These are phyloP conservation scores for Hortiboletus rubellus DNA, from an alignment of 1,284 basidiomycete species.

Conservation along the genomic window DNA sequence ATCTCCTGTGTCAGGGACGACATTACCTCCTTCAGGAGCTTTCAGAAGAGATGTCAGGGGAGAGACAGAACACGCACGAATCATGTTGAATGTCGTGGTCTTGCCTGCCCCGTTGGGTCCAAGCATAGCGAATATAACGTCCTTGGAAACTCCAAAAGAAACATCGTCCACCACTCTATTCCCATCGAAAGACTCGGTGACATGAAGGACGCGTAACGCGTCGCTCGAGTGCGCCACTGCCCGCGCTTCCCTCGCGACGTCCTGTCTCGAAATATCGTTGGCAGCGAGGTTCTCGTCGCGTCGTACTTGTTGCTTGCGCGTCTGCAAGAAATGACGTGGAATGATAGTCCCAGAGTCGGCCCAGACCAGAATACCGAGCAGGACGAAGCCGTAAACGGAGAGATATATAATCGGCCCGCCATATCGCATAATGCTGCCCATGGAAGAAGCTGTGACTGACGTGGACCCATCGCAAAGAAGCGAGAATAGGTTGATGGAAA, in stretches of 20 bases:
- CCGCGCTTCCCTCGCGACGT: conserved; percentile 57
- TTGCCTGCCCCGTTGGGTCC: conserved; percentile 84
- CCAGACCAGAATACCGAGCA: conserved; percentile 59
- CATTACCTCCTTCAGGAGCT: conserved; percentile 53
- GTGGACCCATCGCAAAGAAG: conserved; percentile 67
- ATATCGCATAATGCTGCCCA: conserved; percentile 58
- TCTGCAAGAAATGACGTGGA: conserved; percentile 31
- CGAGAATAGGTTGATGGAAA: conserved; percentile 77
- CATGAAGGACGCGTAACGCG: conserved; percentile 59
- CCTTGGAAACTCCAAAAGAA: conserved; percentile 62
- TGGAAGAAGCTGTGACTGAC: conserved; percentile 46
- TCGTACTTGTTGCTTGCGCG: conserved; percentile 10
- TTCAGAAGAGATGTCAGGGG: neutral
- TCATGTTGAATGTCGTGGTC: conserved; percentile 77
- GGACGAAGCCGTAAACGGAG: conserved; percentile 53
- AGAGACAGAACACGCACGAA: conserved; percentile 47
- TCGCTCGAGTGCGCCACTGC: conserved; percentile 52
- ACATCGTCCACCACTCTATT: conserved; percentile 73
- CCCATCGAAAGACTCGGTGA: conserved; percentile 61
- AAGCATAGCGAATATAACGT: conserved; percentile 73
- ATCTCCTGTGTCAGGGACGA: conserved; percentile 63
- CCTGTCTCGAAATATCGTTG: conserved; percentile 32
- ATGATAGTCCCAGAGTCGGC: conserved; percentile 59
- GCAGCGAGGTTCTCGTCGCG: conserved; percentile 13
- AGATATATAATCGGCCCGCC: conserved; percentile 79